These are phyloP conservation scores for Malus asiatica DNA, from an alignment of 306 rosid genomes.

Conservation along the genomic window DNA sequence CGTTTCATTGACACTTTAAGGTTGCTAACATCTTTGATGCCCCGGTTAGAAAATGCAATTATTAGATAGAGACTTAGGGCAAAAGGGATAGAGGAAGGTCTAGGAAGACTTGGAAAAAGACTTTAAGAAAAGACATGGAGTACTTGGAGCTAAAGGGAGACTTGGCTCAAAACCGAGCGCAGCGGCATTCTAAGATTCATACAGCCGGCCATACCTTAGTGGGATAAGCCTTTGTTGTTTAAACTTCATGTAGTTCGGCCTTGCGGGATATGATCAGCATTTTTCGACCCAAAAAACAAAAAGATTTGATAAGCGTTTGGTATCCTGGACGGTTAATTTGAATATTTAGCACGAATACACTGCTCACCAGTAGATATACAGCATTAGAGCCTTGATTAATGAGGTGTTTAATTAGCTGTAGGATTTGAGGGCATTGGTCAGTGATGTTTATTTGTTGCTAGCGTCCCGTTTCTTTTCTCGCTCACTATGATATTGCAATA, in stretches of 20 bases:
- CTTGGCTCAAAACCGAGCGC: no score
- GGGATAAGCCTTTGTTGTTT: no score
- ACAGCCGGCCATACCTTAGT: no score
- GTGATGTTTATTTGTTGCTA: not conserved
- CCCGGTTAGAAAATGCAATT: no score
- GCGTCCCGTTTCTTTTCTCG: not conserved
- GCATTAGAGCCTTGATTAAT: not conserved
- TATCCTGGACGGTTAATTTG: not conserved
- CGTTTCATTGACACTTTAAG: not conserved
- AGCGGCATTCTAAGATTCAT: no score
- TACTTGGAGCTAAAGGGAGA: no score
- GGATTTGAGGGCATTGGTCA: not conserved
- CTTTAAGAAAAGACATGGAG: no score
- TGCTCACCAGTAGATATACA: not conserved
- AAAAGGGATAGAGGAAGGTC: no score
- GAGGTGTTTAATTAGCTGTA: not conserved
- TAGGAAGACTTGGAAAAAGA: no score
- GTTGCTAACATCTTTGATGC: not conserved
- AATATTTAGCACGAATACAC: not conserved
- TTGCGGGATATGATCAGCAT: not conserved
- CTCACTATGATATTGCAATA: not conserved
- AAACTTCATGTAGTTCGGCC: no score
- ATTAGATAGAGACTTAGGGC: no score
- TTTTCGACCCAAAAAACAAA: no score
- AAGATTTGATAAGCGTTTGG: not conserved